phyloP scores from a whole-genome alignment of 2,329 filamentous ascomycete species.

The Fusarium nelsonii region DNA sequence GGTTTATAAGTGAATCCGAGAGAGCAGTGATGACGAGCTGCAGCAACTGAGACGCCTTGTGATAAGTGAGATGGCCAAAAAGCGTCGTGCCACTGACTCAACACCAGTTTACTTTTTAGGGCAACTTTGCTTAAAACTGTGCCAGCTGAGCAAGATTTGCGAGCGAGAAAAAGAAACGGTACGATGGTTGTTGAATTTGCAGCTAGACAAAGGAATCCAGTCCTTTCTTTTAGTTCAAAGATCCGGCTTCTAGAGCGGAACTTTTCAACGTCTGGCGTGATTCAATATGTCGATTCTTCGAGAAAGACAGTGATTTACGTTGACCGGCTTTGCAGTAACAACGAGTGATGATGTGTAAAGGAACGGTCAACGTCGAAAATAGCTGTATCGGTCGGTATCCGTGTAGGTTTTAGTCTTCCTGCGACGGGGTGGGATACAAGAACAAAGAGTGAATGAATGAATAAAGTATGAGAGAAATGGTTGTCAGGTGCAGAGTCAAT shows the following conservation, averaged over 20 bases:
- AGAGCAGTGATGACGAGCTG: conserved; percentile 7
- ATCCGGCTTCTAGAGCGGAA: conserved; percentile 38
- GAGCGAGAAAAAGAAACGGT: conserved; percentile 24
- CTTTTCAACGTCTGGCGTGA: conserved; percentile 29
- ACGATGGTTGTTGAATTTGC: conserved; percentile 35
- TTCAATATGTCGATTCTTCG: conserved; percentile 29
- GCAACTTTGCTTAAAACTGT: conserved; percentile 22
- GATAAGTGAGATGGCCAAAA: conserved; percentile 11
- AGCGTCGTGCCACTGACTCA: conserved; percentile 41
- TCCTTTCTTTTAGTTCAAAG: conserved; percentile 40
- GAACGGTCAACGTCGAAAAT: conserved; percentile 51
- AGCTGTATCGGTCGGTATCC: conserved; percentile 43
- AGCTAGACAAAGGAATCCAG: conserved; percentile 47
- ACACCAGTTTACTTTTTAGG: conserved; percentile 28
- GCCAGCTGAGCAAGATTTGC: conserved; percentile 31
- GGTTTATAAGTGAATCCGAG: conserved; percentile 19
- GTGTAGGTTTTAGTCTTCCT: conserved; percentile 39
- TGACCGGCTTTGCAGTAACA: conserved; percentile 34
- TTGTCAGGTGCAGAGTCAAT: conserved; percentile 30
- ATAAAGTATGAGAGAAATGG: conserved; percentile 19
- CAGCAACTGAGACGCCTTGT: conserved; percentile 15
- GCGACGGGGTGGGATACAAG: conserved; percentile 44
- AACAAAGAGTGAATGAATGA: conserved; percentile 24
- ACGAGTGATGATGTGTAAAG: conserved; percentile 31
- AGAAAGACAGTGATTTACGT: conserved; percentile 39